These are phyloP conservation scores for Craterostigma plantagineum DNA, from an alignment of 257 asterid genomes.

Conservation along the genomic window DNA sequence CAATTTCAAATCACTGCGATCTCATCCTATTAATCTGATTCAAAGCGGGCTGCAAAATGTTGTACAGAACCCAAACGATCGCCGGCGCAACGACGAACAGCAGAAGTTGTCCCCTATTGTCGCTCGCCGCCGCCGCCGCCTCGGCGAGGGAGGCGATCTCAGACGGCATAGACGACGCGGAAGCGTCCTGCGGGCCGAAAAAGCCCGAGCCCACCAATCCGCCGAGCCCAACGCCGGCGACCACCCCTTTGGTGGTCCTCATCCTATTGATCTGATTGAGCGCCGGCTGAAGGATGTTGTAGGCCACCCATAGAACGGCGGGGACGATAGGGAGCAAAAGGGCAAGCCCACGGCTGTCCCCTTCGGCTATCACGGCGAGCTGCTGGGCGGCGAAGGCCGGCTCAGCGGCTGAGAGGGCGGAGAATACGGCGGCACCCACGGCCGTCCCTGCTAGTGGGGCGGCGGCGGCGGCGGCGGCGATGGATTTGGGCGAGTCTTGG, in stretches of 20 bases:
- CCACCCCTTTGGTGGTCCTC: conserved; percentile 46
- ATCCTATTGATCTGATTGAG: conserved; percentile 67
- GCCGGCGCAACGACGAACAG: conserved; percentile 82
- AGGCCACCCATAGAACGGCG: conserved; percentile 80
- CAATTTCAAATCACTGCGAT: neutral
- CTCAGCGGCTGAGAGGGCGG: conserved; percentile 39
- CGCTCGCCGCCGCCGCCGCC: conserved; percentile 33
- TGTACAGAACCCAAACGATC: conserved; percentile 59
- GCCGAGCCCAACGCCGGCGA: conserved; percentile 55
- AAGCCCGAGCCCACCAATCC: conserved; percentile 41
- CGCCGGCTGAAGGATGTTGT: conserved; percentile 79
- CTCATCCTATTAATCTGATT: conserved; percentile 41
- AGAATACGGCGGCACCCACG: conserved; percentile 63
- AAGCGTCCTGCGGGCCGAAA: conserved; percentile 35
- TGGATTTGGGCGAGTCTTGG: conserved; percentile 27
- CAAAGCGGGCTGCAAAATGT: conserved; percentile 85
- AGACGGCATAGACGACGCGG: conserved; percentile 15
- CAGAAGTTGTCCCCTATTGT: conserved; percentile 70
- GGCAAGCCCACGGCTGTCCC: conserved; percentile 65
- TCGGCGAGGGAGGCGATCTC: conserved; percentile 39
- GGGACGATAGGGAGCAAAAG: conserved; percentile 65
- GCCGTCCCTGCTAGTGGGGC: conserved; percentile 24
- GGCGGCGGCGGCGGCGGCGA: no score
- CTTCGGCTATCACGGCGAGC: conserved; percentile 63
- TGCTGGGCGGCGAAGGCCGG: conserved; percentile 88